Percentiles rank a stretch among this genome's conserved stretches.
Conservation (phyloP, 805 yeast species). For the Wickerhamomyces xylosicus region DNA sequence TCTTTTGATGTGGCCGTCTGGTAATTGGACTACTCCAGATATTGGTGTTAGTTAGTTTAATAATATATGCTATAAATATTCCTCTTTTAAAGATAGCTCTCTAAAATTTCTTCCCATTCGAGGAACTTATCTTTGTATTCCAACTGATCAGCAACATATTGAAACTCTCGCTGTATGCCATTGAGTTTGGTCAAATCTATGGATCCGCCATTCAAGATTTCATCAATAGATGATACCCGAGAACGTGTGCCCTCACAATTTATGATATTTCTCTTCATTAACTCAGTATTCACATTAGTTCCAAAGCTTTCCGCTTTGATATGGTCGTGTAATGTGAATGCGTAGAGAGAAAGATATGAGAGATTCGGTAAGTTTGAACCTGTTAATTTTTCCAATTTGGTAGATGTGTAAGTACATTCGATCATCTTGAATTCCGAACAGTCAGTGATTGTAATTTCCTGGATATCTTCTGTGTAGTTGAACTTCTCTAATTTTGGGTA, state of each 20-base stretch:
- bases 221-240: too few species aligned
- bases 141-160: background rate
- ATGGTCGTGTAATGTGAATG: background rate
- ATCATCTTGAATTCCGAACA: background rate
- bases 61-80: too few species aligned
- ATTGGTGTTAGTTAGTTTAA: constrained; percentile 50
- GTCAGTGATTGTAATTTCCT: background rate
- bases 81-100: too few species aligned
- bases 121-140: background rate
- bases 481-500: background rate
- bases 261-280: background rate
- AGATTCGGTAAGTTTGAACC: background rate
- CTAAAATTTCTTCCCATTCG: background rate
- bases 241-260: background rate
- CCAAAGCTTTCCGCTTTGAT: background rate
- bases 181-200: too few species aligned
- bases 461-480: background rate
- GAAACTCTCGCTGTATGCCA: background rate
- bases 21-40: constrained; percentile 37
- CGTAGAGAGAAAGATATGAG: background rate
- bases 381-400: background rate
- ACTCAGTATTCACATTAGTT: background rate
- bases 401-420: background rate
- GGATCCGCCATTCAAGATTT: background rate
- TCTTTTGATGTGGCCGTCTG: constrained; percentile 46